phyloP scores from a whole-genome alignment of 345 rosid genomes.

The Ceriops decandra region DNA sequence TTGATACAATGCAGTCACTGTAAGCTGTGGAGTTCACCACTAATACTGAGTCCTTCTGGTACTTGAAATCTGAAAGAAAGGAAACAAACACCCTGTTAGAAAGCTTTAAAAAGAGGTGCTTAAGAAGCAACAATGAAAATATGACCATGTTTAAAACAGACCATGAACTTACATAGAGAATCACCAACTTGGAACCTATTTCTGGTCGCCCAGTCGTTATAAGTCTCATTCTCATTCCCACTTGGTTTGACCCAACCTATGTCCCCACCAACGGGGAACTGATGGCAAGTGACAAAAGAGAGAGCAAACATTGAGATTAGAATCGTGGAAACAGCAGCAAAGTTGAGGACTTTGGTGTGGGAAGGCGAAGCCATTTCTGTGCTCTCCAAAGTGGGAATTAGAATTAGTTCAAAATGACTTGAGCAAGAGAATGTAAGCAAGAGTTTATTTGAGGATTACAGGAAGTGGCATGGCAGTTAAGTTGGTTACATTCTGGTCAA shows the following conservation, averaged over 20 bases:
- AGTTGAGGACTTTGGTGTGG: neutral
- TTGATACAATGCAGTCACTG: conserved; percentile 17
- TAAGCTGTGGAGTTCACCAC: conserved; percentile 28
- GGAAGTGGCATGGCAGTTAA: neutral
- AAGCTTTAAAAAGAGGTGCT: neutral
- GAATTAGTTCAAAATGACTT: neutral
- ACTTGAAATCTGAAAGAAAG: conserved; percentile 25
- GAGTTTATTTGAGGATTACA: neutral
- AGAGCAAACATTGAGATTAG: conserved; percentile 6
- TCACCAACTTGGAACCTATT: conserved; percentile 39
- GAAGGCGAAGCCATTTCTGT: neutral
- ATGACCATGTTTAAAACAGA: no score
- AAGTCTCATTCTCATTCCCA: conserved; percentile 19
- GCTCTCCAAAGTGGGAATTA: neutral
- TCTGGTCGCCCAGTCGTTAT: conserved; percentile 27
- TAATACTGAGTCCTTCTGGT: conserved; percentile 32
- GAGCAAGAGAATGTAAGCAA: neutral
- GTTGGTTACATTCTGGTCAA: neutral
- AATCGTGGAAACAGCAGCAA: neutral
- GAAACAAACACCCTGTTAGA: no score
- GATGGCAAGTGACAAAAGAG: conserved; percentile 8
- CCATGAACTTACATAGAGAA: conserved; percentile 27
- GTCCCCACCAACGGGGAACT: conserved; percentile 37
- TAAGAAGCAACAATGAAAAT: no score
- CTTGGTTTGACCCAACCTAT: conserved; percentile 29